Percentiles rank a stretch among this genome's conserved stretches.
Evolutionary conservation across 2,329 filamentous ascomycete species (phyloP).

Genomic region (Penicillium frequentans): DNA sequence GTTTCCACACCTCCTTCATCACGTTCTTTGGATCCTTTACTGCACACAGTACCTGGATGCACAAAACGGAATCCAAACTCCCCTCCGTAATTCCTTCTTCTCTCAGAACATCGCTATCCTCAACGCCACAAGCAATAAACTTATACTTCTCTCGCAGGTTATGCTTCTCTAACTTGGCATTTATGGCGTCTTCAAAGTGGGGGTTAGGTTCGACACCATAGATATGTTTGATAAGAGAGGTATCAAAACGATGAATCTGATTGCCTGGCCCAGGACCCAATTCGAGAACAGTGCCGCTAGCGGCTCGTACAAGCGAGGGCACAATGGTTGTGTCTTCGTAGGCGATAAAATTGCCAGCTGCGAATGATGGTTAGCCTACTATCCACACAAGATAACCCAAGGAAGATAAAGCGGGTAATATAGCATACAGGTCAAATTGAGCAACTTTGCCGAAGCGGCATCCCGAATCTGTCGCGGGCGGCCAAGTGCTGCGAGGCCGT

Average conservation of each 20-base stretch:
- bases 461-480: slow-evolving; percentile 14
- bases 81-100: slow-evolving; percentile 34
- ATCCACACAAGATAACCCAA: background rate
- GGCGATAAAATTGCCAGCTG: slow-evolving; percentile 30
- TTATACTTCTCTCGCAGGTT: slow-evolving; percentile 39
- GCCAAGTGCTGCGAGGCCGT: slow-evolving; percentile 15
- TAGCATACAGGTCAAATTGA: slow-evolving; percentile 17
- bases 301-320: slow-evolving; percentile 30
- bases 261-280: slow-evolving; percentile 48
- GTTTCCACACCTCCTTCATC: slow-evolving; percentile 35
- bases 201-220: slow-evolving; percentile 47
- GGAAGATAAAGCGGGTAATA: background rate
- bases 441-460: slow-evolving; percentile 18
- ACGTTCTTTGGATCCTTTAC: slow-evolving; percentile 26
- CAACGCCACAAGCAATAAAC: slow-evolving; percentile 39
- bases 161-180: slow-evolving; percentile 29
- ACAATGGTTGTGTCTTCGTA: slow-evolving; percentile 37
- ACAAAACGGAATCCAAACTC: slow-evolving; percentile 42
- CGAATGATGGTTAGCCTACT: slow-evolving; percentile 3
- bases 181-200: slow-evolving; percentile 31
- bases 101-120: slow-evolving; percentile 41
- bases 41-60: slow-evolving; percentile 48
- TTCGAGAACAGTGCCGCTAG: slow-evolving; percentile 43
- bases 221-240: slow-evolving; percentile 31
- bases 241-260: slow-evolving; percentile 43